Percentiles rank a stretch among this genome's conserved stretches.
Conservation (phyloP, 495 filamentous ascomycete species). For the Aspergillus carlsbadensis region DNA sequence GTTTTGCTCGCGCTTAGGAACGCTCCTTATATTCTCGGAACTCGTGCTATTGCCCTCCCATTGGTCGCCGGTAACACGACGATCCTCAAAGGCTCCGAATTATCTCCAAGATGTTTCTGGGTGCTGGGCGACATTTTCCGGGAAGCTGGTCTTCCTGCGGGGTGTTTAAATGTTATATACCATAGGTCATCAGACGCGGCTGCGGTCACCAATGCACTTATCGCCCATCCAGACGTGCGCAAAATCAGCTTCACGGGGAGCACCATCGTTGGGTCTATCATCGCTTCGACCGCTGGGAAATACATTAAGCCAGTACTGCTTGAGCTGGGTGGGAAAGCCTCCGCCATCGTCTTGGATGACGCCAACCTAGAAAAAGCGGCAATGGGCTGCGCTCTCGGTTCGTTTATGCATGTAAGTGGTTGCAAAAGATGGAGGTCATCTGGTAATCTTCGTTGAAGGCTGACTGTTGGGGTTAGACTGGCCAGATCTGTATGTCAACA, state of each 20-base stretch:
- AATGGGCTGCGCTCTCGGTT: conserved; percentile 46
- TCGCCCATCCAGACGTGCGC: conserved; percentile 55
- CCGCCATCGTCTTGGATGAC: conserved; percentile 58
- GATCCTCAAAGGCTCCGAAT: conserved; percentile 75
- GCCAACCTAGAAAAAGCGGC: conserved; percentile 58
- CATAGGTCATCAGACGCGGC: conserved; percentile 53
- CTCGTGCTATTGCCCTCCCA: conserved; percentile 69
- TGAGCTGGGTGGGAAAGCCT: conserved; percentile 63
- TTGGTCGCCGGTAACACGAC: conserved; percentile 79
- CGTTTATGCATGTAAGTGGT: conserved; percentile 51
- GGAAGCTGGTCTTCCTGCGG: conserved; percentile 68
- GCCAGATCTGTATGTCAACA: conserved; percentile 92
- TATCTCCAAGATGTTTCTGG: conserved; percentile 73
- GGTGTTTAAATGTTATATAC: conserved; percentile 56
- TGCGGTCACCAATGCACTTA: conserved; percentile 54
- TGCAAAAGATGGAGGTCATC: not conserved
- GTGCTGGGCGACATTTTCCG: conserved; percentile 66
- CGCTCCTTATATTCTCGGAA: conserved; percentile 61
- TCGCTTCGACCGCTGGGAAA: conserved; percentile 54
- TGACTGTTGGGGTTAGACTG: conserved; percentile 42
- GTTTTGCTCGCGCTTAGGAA: conserved; percentile 47
- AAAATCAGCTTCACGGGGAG: conserved; percentile 66
- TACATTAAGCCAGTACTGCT: conserved; percentile 60
- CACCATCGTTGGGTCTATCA: conserved; percentile 53
- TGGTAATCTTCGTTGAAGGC: not conserved